These are phyloP conservation scores for Entelexis paramagnoliae DNA, from an alignment of 1,139 yeast species.

Conservation along the genomic window DNA sequence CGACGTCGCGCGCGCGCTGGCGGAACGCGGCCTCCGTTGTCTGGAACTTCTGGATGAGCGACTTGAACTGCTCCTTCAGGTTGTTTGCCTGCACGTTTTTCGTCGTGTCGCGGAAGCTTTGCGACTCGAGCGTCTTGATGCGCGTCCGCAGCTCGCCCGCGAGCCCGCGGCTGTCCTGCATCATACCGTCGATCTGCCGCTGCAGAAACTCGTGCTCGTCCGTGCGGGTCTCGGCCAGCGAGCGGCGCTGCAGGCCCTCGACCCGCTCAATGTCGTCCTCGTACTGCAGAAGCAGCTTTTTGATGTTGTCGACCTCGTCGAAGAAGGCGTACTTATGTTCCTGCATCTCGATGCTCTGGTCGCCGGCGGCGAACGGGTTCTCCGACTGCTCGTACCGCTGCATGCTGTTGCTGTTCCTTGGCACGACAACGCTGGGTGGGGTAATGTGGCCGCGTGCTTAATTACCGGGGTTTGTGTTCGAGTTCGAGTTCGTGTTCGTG, in stretches of 20 bases:
- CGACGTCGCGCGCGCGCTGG: slow-evolving; percentile 74
- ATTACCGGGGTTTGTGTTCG: not conserved
- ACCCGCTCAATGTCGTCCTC: slow-evolving; percentile 67
- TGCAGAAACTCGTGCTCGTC: slow-evolving; percentile 66
- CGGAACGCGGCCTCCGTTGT: slow-evolving; percentile 78
- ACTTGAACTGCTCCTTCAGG: slow-evolving; percentile 74
- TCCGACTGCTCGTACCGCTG: slow-evolving; percentile 11
- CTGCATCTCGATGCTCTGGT: slow-evolving; percentile 22
- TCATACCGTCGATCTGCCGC: slow-evolving; percentile 64
- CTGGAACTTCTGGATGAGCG: slow-evolving; percentile 76
- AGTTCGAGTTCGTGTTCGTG: not conserved
- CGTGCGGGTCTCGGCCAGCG: slow-evolving; percentile 67
- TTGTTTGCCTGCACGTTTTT: slow-evolving; percentile 86
- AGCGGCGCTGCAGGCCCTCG: slow-evolving; percentile 68
- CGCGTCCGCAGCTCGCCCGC: slow-evolving; percentile 65
- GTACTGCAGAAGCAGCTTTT: slow-evolving; percentile 70
- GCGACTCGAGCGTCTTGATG: slow-evolving; percentile 66
- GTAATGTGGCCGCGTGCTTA: not conserved
- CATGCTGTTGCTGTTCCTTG: not conserved
- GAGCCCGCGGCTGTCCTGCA: slow-evolving; percentile 65
- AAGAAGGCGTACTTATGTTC: slow-evolving; percentile 52
- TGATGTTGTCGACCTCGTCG: slow-evolving; percentile 72
- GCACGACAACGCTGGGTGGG: not conserved
- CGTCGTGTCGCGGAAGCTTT: slow-evolving; percentile 58
- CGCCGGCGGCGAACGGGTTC: slow-evolving; percentile 18